A percentile compares a stretch with the other conserved stretches of the same genome.
phyloP scores from a whole-genome alignment of 768 basidiomycete species.

The Chalciporus piperatus region DNA sequence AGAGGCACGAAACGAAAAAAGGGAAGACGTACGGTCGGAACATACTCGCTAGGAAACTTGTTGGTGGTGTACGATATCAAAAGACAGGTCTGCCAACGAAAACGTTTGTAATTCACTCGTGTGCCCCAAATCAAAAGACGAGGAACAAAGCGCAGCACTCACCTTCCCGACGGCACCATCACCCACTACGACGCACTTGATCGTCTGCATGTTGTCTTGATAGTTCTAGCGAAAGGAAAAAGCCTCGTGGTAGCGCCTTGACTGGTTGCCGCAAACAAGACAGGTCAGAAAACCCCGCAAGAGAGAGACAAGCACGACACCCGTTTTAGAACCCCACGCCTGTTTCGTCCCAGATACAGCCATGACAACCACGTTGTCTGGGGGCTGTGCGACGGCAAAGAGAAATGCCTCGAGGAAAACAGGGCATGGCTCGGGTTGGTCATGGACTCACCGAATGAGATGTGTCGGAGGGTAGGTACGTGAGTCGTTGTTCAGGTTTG shows the following conservation, averaged over 20 bases:
- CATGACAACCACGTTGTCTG: constrained; percentile 31
- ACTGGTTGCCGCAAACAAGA: constrained; percentile 1
- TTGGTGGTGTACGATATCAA: constrained; percentile 97
- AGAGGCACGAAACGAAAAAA: background rate
- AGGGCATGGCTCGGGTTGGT: constrained; percentile 1
- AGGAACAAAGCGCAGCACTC: constrained; percentile 29
- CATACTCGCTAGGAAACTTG: constrained; percentile 99
- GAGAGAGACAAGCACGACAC: constrained; percentile 20
- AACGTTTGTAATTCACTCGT: background rate
- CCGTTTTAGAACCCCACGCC: constrained; percentile 21
- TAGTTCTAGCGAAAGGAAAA: constrained; percentile 9
- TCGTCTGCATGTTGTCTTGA: constrained; percentile 75
- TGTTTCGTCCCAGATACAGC: constrained; percentile 13
- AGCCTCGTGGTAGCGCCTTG: constrained; percentile 13
- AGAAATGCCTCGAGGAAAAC: constrained; percentile 5
- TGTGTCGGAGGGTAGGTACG: constrained; percentile 16
- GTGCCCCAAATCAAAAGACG: background rate
- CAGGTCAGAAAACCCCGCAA: constrained; percentile 20
- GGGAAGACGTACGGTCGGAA: constrained; percentile 77
- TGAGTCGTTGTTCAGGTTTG: constrained; percentile 20
- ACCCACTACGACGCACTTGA: constrained; percentile 96
- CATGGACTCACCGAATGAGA: constrained; percentile 22
- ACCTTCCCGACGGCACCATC: constrained; percentile 99
- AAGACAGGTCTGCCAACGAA: constrained; percentile 72
- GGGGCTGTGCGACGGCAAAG: constrained; percentile 23